Evolutionary conservation across 257 asterid species (phyloP).

Genomic region (Solanum clarkiae): DNA sequence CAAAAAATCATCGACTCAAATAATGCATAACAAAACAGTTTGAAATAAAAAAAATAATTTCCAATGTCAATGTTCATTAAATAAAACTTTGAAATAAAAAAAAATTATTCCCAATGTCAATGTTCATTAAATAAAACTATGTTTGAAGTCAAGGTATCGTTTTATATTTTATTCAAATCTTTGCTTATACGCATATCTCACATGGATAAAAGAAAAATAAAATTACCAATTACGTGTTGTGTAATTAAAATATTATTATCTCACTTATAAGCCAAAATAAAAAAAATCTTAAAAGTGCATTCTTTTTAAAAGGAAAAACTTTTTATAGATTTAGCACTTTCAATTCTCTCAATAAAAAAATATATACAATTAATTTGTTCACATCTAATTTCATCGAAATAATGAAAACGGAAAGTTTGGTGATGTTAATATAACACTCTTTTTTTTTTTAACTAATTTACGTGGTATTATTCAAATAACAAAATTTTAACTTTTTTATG

Average conservation of each 20-base stretch:
- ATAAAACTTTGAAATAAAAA: too few relatives aligned
- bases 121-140: background rate
- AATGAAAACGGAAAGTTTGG: background rate
- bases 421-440: background rate
- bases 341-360: background rate
- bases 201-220: background rate
- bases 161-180: background rate
- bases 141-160: background rate
- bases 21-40: background rate
- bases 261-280: background rate
- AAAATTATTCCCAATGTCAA: background rate
- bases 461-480: background rate
- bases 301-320: background rate
- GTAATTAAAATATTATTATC: too few relatives aligned
- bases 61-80: background rate
- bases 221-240: background rate
- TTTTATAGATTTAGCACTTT: background rate
- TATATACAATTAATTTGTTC: background rate
- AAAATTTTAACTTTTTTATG: background rate
- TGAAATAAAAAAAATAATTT: background rate
- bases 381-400: background rate
- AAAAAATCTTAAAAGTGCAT: background rate
- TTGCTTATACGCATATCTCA: background rate
- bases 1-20: background rate
- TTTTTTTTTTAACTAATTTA: background rate